Evolutionary conservation across 2,329 filamentous ascomycete genomes (phyloP), one percentile per base, ranked within the genome.

Genomic region (Xylariaceae sp.): DNA sequence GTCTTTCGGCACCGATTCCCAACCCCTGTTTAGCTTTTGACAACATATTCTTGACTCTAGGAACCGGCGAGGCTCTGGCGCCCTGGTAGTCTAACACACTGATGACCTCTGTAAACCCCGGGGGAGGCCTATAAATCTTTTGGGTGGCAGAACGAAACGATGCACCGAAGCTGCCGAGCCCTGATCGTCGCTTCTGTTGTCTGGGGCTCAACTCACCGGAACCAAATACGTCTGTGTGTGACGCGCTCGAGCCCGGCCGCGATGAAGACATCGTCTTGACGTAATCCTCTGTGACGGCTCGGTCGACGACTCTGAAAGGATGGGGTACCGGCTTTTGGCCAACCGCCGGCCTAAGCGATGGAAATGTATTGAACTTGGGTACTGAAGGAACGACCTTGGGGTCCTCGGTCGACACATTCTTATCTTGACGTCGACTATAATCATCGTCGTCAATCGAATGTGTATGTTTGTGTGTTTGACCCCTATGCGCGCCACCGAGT

Each of bases 231-330:
- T 49, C 59, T 42, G 43, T 57, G 27, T 56, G 55, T 31, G 60
- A 54, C 7, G 44, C 26, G 4, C 41, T 45, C 6, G 54, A 55
- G 34, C 52, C 44, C 3, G 46, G 12, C 19, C 43, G 43, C 11
- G 52, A 42, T 34, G 63, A 61, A 45, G 62, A 65, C 19, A 64
- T 63, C 47, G 65, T 64, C 54, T 63, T 65, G 32, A 64, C 57
- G 27, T 64, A 62, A 0, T 51, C 45, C 2, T 61, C 56, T 29
- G 51, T 58, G 7, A 60, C 40, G 27, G 62, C 45, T 29, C 56
- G 59, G 49, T 63, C 56, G 40, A 51, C 53, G 3, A 66, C 57
- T 48, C 60, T 60, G 27, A 66, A 64, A 12, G 65, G 62, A 51
- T 63, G 60, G 12, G 64, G 51, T 2, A 57, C 47, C 3, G 46